These are phyloP conservation scores for Dictyostelium brefeldianum DNA, from an alignment of 78 protist genomes.

Conservation along the genomic window DNA sequence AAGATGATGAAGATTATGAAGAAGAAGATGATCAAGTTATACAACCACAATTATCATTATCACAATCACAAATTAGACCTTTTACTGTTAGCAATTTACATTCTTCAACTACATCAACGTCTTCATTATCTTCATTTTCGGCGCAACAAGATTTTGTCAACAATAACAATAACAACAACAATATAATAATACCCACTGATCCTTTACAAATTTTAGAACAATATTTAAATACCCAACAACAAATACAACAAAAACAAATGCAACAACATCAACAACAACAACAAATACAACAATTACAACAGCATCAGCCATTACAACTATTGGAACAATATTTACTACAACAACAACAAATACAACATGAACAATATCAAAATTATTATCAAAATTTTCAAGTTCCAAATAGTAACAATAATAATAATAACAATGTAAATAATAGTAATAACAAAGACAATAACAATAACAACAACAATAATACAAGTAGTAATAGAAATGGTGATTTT, in stretches of 20 bases:
- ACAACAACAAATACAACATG: slow-evolving; percentile 12
- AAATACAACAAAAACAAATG: slow-evolving; percentile 6
- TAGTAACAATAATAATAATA: neutral
- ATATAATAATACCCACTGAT: neutral
- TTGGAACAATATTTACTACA: slow-evolving; percentile 10
- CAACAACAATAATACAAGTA: neutral
- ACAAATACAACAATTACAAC: slow-evolving; percentile 10
- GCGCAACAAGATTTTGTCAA: no score
- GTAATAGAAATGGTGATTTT: no score
- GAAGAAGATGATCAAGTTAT: no score
- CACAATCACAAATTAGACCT: no score
- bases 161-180: no score
- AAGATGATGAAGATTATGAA: no score
- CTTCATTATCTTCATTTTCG: no score
- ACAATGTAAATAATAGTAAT: neutral
- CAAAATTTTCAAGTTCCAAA: neutral
- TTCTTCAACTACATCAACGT: no score
- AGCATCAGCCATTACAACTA: slow-evolving; percentile 1
- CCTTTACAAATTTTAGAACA: slow-evolving; percentile 15
- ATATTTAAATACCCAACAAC: slow-evolving; percentile 9
- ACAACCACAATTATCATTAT: no score
- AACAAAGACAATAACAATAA: neutral
- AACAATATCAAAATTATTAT: neutral
- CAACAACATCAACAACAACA: neutral
- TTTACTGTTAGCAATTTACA: no score